phyloP scores from a whole-genome alignment of 495 filamentous ascomycete genomes.

The Annulohypoxylon bovei region DNA sequence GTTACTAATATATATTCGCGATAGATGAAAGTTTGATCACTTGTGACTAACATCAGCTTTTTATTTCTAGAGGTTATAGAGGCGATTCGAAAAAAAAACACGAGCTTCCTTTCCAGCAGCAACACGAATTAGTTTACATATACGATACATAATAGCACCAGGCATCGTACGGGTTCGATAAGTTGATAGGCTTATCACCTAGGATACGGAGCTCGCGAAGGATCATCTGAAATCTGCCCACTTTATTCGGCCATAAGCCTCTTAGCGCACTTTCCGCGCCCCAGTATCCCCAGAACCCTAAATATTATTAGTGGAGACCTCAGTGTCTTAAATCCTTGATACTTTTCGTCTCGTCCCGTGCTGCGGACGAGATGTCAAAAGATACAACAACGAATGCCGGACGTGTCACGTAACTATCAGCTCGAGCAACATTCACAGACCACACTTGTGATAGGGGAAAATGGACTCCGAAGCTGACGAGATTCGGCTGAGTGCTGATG shows the following conservation, averaged over 20 bases:
- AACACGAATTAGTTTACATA: slow-evolving; percentile 24
- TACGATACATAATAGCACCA: too few relatives aligned
- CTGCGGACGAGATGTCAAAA: slow-evolving; percentile 13
- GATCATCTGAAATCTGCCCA: slow-evolving; percentile 32
- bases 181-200: neutral
- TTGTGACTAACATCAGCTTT: neutral
- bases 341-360: slow-evolving; percentile 13
- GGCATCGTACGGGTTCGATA: slow-evolving; percentile 14
- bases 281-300: slow-evolving; percentile 31
- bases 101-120: slow-evolving; percentile 13
- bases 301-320: slow-evolving; percentile 32
- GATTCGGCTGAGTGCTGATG: neutral
- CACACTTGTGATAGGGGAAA: slow-evolving; percentile 4
- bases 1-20: neutral
- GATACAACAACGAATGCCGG: neutral
- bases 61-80: slow-evolving; percentile 23
- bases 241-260: slow-evolving; percentile 12
- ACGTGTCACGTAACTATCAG: slow-evolving; percentile 38
- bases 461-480: slow-evolving; percentile 1
- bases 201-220: slow-evolving; percentile 33
- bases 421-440: slow-evolving; percentile 25
- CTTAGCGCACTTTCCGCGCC: slow-evolving; percentile 13
- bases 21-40: neutral
- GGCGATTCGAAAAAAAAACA: neutral
- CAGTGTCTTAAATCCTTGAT: slow-evolving; percentile 7